Evolutionary conservation across 352 stramenopile genomes (phyloP).

Genomic region (Phytophthora parvispora): DNA sequence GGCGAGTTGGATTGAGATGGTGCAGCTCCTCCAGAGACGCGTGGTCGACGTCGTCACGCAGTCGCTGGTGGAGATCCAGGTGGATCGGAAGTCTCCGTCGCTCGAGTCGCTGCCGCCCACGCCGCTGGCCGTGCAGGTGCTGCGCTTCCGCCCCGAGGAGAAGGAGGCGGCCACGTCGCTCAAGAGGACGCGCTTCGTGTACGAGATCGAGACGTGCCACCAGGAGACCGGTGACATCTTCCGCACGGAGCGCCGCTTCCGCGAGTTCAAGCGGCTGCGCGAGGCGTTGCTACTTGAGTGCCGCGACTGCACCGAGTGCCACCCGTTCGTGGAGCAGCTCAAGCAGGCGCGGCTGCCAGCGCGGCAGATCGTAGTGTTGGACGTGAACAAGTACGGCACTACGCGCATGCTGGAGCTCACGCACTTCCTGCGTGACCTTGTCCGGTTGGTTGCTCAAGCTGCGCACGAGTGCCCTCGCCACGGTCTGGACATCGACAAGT

Average conservation of each 20-base stretch:
- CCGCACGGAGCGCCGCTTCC: conserved; percentile 61
- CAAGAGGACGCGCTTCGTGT: conserved; percentile 79
- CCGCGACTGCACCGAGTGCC: conserved; percentile 58
- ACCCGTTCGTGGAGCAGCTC: conserved; percentile 59
- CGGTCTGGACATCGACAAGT: conserved; percentile 72
- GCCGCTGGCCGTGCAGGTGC: conserved; percentile 62
- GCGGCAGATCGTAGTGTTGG: conserved; percentile 63
- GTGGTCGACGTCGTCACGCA: conserved; percentile 11
- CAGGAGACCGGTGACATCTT: conserved; percentile 68
- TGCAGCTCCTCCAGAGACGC: conserved; percentile 25
- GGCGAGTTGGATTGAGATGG: conserved; percentile 11
- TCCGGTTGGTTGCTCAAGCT: conserved; percentile 49
- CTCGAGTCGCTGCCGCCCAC: conserved; percentile 13
- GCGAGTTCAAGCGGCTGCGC: conserved; percentile 77
- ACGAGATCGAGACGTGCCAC: conserved; percentile 81
- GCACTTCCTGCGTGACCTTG: conserved; percentile 69
- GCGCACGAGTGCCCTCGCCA: conserved; percentile 56
- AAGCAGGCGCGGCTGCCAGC: conserved; percentile 59
- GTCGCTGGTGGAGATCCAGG: conserved; percentile 29
- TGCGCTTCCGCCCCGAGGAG: conserved; percentile 66
- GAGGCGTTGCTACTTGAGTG: conserved; percentile 70
- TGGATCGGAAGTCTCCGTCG: conserved; percentile 21
- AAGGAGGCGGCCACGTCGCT: conserved; percentile 53
- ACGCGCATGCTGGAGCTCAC: conserved; percentile 70
- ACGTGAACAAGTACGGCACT: conserved; percentile 68